Percentiles rank a stretch among this genome's conserved stretches.
Conservation (phyloP, 495 filamentous ascomycete genomes). For the Thozetella sp. region DNA sequence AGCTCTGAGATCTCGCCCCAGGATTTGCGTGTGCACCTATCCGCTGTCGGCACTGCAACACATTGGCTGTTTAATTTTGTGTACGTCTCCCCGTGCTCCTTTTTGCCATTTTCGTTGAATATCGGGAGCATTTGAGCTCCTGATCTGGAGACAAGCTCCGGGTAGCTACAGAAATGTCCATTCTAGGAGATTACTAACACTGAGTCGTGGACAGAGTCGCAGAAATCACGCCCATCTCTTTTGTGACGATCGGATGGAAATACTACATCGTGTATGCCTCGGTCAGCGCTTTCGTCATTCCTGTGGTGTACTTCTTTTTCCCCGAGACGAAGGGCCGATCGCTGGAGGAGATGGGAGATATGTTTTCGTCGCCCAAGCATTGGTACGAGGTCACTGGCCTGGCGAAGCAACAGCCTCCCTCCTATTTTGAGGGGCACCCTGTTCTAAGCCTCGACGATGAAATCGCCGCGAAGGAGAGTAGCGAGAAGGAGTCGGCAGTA, state of each 20-base stretch:
- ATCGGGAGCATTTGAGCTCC: too few species aligned
- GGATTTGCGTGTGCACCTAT: constrained; percentile 55
- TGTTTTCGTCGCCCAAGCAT: not conserved
- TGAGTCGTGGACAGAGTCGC: too few species aligned
- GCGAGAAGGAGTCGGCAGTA: too few species aligned
- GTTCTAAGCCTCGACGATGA: too few species aligned
- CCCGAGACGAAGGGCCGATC: constrained; percentile 26
- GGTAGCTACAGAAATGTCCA: too few species aligned
- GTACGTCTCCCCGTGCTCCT: too few species aligned
- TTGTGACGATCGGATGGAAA: constrained; percentile 33
- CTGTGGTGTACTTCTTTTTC: constrained; percentile 24
- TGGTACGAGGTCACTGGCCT: not conserved
- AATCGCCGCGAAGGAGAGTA: too few species aligned
- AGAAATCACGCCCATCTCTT: constrained; percentile 28
- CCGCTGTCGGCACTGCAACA: constrained; percentile 48
- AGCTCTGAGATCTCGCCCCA: constrained; percentile 58
- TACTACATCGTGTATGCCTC: constrained; percentile 38
- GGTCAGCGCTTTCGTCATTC: constrained; percentile 20
- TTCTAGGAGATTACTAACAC: too few species aligned
- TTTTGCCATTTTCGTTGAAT: too few species aligned
- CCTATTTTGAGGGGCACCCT: not conserved
- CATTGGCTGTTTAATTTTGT: constrained; percentile 43
- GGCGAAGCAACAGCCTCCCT: not conserved
- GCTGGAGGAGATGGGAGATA: constrained; percentile 26
- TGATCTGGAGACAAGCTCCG: too few species aligned